These are phyloP conservation scores for Salvia hispanica DNA, from an alignment of 257 asterid species.

Conservation along the genomic window DNA sequence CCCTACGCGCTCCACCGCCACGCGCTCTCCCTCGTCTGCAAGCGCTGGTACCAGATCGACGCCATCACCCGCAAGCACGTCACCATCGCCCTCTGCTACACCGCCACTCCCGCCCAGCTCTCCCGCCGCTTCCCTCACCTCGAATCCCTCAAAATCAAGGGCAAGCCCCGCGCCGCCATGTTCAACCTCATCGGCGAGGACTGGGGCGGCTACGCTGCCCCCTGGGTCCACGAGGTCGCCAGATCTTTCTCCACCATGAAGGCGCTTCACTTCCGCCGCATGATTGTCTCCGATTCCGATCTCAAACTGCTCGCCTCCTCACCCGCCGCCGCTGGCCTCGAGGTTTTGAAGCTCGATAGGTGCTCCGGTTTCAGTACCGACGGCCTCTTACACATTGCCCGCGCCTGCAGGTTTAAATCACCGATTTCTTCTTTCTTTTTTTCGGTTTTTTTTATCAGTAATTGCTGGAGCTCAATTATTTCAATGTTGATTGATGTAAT, in stretches of 20 bases:
- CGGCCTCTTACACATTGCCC: conserved; percentile 57
- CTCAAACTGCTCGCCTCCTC: conserved; percentile 49
- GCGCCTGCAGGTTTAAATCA: conserved; percentile 55
- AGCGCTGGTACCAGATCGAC: conserved; percentile 64
- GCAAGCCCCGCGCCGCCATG: conserved; percentile 93
- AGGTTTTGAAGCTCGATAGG: conserved; percentile 66
- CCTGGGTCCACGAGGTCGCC: conserved; percentile 64
- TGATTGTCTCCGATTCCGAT: conserved; percentile 76
- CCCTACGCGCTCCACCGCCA: conserved; percentile 69
- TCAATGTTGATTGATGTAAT: neutral
- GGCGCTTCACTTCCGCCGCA: conserved; percentile 63
- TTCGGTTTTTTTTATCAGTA: neutral
- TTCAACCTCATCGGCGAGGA: conserved; percentile 70
- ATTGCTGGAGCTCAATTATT: conserved; percentile 17
- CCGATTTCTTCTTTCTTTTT: neutral
- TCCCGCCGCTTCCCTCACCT: conserved; percentile 61
- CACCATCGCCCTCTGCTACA: conserved; percentile 72
- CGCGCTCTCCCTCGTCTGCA: conserved; percentile 61
- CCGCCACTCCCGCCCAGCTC: conserved; percentile 57
- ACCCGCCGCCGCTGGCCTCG: conserved; percentile 43
- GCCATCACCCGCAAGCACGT: conserved; percentile 68
- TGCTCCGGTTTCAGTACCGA: conserved; percentile 75
- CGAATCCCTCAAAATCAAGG: conserved; percentile 72
- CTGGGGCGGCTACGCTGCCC: conserved; percentile 85
- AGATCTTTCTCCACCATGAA: conserved; percentile 43